phyloP scores from a whole-genome alignment of 176 grass and related monocot species.

The Bromus sterilis region DNA sequence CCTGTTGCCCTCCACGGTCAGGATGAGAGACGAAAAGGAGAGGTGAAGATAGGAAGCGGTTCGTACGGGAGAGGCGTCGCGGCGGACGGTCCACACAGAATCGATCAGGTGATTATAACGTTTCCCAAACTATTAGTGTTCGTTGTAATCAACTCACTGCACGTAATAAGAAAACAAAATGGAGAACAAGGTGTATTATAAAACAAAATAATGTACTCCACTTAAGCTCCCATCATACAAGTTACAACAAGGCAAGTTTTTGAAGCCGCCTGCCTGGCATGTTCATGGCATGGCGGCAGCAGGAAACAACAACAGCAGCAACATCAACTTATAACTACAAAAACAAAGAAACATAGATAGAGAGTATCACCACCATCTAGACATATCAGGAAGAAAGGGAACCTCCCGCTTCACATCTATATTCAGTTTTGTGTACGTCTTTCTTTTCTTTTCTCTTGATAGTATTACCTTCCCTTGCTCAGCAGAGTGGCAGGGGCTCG shows the following conservation, averaged over 20 bases:
- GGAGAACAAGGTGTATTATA: neutral
- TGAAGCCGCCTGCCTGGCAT: slow-evolving; percentile 11
- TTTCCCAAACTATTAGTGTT: neutral
- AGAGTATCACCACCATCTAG: slow-evolving; percentile 25
- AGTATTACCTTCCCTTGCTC: slow-evolving; percentile 4
- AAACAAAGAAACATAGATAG: too few species aligned
- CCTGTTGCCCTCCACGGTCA: too few species aligned
- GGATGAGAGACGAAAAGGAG: too few species aligned
- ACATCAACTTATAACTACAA: slow-evolving; percentile 24
- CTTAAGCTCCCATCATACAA: slow-evolving; percentile 15
- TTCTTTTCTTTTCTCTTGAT: neutral
- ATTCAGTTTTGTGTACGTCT: slow-evolving; percentile 10
- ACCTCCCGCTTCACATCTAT: slow-evolving; percentile 19
- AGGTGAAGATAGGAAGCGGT: too few species aligned
- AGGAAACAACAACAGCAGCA: slow-evolving; percentile 6
- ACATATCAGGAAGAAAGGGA: neutral
- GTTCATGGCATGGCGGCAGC: slow-evolving; percentile 16
- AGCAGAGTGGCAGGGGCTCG: slow-evolving; percentile 65
- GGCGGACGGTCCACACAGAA: too few species aligned
- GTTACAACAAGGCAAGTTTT: slow-evolving; percentile 24
- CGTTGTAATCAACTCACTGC: too few species aligned
- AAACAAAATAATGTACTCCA: slow-evolving; percentile 45
- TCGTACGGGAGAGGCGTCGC: too few species aligned
- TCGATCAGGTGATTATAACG: neutral
- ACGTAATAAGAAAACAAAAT: neutral